phyloP scores from a whole-genome alignment of 768 basidiomycete species.

The Rossbeevera mucosa region DNA sequence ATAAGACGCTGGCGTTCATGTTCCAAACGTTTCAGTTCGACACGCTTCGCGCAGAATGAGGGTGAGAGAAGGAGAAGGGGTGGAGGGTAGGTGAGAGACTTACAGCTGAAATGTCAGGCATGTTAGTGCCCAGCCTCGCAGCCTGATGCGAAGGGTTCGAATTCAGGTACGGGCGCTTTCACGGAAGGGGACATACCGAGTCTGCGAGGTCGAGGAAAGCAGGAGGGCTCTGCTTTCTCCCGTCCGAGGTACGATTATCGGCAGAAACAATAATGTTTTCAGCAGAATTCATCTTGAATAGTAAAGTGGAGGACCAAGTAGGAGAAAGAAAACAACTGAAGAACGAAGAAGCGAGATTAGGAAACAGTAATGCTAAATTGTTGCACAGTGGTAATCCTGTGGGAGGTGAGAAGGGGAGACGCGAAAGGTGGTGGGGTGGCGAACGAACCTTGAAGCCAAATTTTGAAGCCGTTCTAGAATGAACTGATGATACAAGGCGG shows the following conservation, averaged over 20 bases:
- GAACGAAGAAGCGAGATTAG: conserved; percentile 46
- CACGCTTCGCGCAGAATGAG: conserved; percentile 48
- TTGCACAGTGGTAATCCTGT: conserved; percentile 65
- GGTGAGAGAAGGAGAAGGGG: conserved; percentile 1
- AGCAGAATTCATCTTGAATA: conserved; percentile 62
- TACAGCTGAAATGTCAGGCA: conserved; percentile 83
- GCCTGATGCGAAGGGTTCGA: conserved; percentile 41
- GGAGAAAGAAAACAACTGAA: conserved; percentile 53
- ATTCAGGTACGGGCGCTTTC: conserved; percentile 6
- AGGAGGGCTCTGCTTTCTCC: conserved; percentile 81
- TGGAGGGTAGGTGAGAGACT: conserved; percentile 30
- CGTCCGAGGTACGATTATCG: conserved; percentile 68
- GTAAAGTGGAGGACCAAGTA: conserved; percentile 37
- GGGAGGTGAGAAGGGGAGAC: conserved; percentile 20
- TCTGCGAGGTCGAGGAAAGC: conserved; percentile 93
- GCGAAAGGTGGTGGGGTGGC: conserved; percentile 9
- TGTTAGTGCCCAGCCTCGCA: conserved; percentile 79
- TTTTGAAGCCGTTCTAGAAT: conserved; percentile 73
- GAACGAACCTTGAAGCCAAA: conserved; percentile 61
- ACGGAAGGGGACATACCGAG: conserved; percentile 56
- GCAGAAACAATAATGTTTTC: conserved; percentile 69
- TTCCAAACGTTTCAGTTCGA: conserved; percentile 79
- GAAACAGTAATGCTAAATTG: conserved; percentile 47
- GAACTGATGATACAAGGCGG: conserved; percentile 80
- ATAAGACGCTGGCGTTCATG: conserved; percentile 85